Conservation (phyloP, 768 basidiomycete species). For the Gyrodon lividus region DNA sequence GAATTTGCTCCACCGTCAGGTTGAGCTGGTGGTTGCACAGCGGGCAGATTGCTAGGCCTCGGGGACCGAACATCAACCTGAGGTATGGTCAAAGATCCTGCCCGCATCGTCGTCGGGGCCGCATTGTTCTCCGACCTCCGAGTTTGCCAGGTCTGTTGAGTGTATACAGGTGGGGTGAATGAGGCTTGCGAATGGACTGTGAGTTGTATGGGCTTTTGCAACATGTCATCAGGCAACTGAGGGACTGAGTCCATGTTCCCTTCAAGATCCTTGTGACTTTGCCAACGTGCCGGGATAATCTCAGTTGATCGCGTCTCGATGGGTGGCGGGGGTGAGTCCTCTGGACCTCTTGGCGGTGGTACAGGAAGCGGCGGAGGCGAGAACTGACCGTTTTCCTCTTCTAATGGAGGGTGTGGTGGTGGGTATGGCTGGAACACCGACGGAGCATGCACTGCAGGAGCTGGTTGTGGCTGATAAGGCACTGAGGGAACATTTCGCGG, state of each 20-base stretch:
- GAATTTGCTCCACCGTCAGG: slow-evolving; percentile 7
- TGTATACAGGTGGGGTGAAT: background rate
- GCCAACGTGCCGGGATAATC: slow-evolving; percentile 23
- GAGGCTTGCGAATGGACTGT: background rate
- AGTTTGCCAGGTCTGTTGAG: slow-evolving; percentile 8
- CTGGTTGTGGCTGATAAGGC: slow-evolving; percentile 16
- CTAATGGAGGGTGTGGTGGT: slow-evolving; percentile 17
- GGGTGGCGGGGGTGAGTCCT: slow-evolving; percentile 15
- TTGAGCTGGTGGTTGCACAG: slow-evolving; percentile 1
- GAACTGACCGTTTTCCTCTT: slow-evolving; percentile 18
- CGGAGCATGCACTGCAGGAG: slow-evolving; percentile 10
- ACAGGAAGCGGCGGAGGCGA: slow-evolving; percentile 31
- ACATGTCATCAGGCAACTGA: slow-evolving; percentile 23
- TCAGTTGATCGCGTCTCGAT: slow-evolving; percentile 27
- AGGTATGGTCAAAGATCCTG: background rate
- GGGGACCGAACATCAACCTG: slow-evolving; percentile 9
- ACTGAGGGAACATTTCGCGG: slow-evolving; percentile 7
- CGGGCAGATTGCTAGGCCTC: background rate
- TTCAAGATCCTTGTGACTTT: slow-evolving; percentile 4
- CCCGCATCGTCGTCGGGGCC: background rate
- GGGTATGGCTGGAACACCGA: slow-evolving; percentile 26
- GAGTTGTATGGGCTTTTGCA: slow-evolving; percentile 19
- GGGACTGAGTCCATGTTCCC: slow-evolving; percentile 6
- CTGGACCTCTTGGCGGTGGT: slow-evolving; percentile 26
- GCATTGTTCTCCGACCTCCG: slow-evolving; percentile 4